phyloP scores from a whole-genome alignment of 106 monocot genomes.

The Alisma plantagoaquatica region DNA sequence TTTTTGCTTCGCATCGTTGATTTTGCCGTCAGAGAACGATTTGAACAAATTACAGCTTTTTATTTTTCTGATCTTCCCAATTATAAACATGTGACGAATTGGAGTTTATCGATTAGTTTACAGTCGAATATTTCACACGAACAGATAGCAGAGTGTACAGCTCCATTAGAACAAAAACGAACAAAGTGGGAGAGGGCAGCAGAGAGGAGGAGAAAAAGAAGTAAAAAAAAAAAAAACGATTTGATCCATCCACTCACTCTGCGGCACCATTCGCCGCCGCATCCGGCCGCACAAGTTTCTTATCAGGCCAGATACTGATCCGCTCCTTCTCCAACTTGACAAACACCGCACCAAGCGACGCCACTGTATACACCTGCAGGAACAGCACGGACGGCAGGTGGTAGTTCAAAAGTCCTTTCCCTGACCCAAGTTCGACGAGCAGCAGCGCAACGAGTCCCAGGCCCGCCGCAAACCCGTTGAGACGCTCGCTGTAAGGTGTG shows the following conservation, averaged over 20 bases:
- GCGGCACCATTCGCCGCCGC: slow-evolving; percentile 1
- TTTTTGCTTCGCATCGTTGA: too few relatives aligned
- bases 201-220: too few relatives aligned
- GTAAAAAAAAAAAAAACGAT: too few relatives aligned
- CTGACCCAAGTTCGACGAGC: slow-evolving; percentile 80
- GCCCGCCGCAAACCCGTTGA: slow-evolving; percentile 64
- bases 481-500: slow-evolving; percentile 70
- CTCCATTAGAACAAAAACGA: too few relatives aligned
- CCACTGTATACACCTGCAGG: slow-evolving; percentile 75
- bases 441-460: slow-evolving; percentile 69
- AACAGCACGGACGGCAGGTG: slow-evolving; percentile 58
- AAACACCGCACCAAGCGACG: slow-evolving; percentile 37
- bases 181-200: too few relatives aligned
- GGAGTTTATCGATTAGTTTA: too few relatives aligned
- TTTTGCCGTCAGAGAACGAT: too few relatives aligned
- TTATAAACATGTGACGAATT: too few relatives aligned
- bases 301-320: slow-evolving; percentile 72
- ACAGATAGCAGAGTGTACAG: too few relatives aligned
- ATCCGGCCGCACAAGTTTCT: slow-evolving; percentile 1
- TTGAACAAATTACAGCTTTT: too few relatives aligned
- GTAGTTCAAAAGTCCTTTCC: slow-evolving; percentile 49
- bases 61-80: too few relatives aligned
- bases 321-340: slow-evolving; percentile 78
- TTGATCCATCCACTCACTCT: slow-evolving; percentile 9
- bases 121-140: too few relatives aligned